Evolutionary conservation across 305 asterid species (phyloP), one percentile per base, ranked within the genome.

Genomic region (Andrographis paniculata): DNA sequence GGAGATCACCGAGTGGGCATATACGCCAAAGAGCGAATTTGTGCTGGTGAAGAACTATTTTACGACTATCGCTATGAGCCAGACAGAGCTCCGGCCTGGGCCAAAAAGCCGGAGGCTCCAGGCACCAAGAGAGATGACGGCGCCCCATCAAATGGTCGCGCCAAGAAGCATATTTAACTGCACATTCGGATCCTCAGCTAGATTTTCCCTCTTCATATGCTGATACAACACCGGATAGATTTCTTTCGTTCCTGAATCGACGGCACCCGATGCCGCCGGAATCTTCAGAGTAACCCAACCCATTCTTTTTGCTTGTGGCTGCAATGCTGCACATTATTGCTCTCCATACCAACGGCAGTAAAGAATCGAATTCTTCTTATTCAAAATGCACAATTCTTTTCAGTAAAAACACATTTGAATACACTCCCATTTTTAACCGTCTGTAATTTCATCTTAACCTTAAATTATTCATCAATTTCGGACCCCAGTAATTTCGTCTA

Each of bases 1-100:
- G 97, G 94, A 60, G 99, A 92, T 70, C 94, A 87, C 70, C 67
- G 94, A 66, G 93, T 92, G 12, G 97, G 94, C n/a, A 92, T 92
- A 63, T 92, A 77, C 66, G 97, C 97, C 39, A 84, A 81, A 53
- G 87, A 79, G 61, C 68, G 76, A 43, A 92, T 92, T 19, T 17
- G 48, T 31, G 82, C 94, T 13, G 97, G 99, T 24, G 94, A 87
- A 52, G 99, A 84, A 62, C 72, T 92, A 45, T 84, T 87, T 44
- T 92, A 87, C 48, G 99, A 92, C 51, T 92, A 92, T 47, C 82
- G 80, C 8, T 92, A 87, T 19, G 87, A 78, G 54, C 54, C 93
- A 0, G 93, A 84, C 53, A 61, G 76, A 53, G 82, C 87, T 60
- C 93, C 94, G 39, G 87, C 82, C 16, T 88, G 97, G 95, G 94